Evolutionary conservation across 805 yeast genomes (phyloP), one percentile per base, ranked within the genome.

Genomic region (Blastobotrys mokoenaii): DNA sequence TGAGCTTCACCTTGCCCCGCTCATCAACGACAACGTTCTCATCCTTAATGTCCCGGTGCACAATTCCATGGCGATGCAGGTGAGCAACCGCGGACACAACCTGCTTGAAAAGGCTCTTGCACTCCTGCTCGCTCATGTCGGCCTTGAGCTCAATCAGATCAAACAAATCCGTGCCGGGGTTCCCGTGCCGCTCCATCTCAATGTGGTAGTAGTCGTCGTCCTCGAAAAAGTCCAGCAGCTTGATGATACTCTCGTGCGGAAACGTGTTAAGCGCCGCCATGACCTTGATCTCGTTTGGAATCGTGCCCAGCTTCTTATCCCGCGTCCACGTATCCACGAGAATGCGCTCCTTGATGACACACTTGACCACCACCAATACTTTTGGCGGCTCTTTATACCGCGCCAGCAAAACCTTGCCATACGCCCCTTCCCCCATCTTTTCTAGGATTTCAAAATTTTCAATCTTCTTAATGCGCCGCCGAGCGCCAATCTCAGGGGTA

Each of bases 291-390:
- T 93, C 98, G n/a, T 90, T 80, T 2, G 97, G 97, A 32, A 93
- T 83, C 0, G 96, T 89, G 4, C 98, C 98, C 36, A 93, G 67
- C 49, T 75, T 76, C 20, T 96, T 76, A 63, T 93, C 97, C 45
- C 97, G 72, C 2, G 88, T 95, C 98, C 98, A 93, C 0, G 97
- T 88, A 62, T 93, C 98, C 9, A 93, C 96, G 56, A 93, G 69
- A 56, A 93, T 93, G 47, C 96, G 74, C 54, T 87, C 95, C 58
- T 93, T 93, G 60, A 85, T 84, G 41, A 93, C 93, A 55, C 94
- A 80, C 63, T 93, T 93, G 47, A 89, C 77, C 14, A 93, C 85
- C 35, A 87, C 82, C 49, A 72, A 75, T 60, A 84, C 81, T 1
- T 65, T 64, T 0, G 76, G 72, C 53, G 84, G 87, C 22, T 72